phyloP scores from a whole-genome alignment of 345 rosid species.

The Brassica juncea region DNA sequence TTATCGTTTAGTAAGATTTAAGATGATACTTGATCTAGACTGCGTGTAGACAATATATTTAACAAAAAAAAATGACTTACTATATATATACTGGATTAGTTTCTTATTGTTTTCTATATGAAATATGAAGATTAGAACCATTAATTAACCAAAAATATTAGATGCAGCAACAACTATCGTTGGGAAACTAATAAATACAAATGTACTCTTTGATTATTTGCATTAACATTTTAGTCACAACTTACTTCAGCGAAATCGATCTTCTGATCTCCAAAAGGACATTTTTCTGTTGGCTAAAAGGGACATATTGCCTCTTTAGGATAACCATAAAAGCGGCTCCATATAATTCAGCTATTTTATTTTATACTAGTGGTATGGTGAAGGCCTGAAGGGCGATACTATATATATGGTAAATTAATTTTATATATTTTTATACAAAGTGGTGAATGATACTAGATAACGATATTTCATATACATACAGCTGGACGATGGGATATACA shows the following conservation, averaged over 20 bases:
- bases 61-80: not conserved
- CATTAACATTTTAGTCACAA: not conserved
- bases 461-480: not conserved
- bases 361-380: not conserved
- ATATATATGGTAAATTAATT: not conserved
- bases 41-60: not conserved
- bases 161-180: not conserved
- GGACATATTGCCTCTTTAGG: conserved; percentile 8
- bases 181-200: not conserved
- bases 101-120: not conserved
- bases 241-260: not conserved
- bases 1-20: not conserved
- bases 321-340: conserved; percentile 6
- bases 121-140: not conserved
- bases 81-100: not conserved
- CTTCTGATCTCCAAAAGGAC: not conserved
- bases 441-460: conserved; percentile 1
- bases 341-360: not conserved
- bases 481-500: not conserved
- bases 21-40: not conserved
- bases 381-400: not conserved
- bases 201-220: not conserved
- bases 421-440: not conserved
- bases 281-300: not conserved
- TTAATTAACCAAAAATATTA: not conserved